These are phyloP conservation scores for Penicillium sp. DNA, from an alignment of 2,329 filamentous ascomycete genomes.

Conservation along the genomic window DNA sequence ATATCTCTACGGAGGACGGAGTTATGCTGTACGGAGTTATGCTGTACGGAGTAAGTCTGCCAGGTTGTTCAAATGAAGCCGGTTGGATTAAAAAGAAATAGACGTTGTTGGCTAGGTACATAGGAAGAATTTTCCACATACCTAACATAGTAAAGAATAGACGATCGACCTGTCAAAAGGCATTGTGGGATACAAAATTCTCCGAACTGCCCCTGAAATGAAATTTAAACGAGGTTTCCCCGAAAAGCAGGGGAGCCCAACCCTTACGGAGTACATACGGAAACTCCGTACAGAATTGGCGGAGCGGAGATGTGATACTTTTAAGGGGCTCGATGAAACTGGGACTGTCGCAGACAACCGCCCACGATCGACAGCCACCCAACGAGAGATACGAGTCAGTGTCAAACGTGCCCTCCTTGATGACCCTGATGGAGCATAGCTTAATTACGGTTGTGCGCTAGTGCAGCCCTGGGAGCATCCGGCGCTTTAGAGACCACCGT, in stretches of 20 bases:
- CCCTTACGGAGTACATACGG: too few species aligned
- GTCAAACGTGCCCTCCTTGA: conserved; percentile 1
- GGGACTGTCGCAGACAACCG: conserved; percentile 26
- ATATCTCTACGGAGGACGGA: too few species aligned
- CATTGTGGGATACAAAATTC: neutral
- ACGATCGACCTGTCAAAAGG: neutral
- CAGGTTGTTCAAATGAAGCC: neutral
- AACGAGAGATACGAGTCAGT: conserved; percentile 12
- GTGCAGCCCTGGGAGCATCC: conserved; percentile 5
- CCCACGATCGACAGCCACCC: conserved; percentile 19
- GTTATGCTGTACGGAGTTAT: too few species aligned
- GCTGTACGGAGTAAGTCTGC: neutral
- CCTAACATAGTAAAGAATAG: neutral
- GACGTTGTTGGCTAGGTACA: neutral
- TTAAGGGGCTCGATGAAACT: conserved; percentile 25
- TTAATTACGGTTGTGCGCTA: conserved; percentile 14
- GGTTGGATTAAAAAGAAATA: neutral
- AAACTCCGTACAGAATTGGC: conserved; percentile 9
- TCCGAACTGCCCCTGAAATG: neutral
- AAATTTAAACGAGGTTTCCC: conserved; percentile 5
- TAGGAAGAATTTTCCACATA: neutral
- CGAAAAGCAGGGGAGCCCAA: neutral
- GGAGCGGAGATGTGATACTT: conserved; percentile 8
- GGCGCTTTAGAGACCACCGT: conserved; percentile 11
- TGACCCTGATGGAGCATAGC: conserved; percentile 6